Base-by-base conservation (phyloP, 2,329 filamentous ascomycete species). In the Trichoderma citrinoviride region DNA sequence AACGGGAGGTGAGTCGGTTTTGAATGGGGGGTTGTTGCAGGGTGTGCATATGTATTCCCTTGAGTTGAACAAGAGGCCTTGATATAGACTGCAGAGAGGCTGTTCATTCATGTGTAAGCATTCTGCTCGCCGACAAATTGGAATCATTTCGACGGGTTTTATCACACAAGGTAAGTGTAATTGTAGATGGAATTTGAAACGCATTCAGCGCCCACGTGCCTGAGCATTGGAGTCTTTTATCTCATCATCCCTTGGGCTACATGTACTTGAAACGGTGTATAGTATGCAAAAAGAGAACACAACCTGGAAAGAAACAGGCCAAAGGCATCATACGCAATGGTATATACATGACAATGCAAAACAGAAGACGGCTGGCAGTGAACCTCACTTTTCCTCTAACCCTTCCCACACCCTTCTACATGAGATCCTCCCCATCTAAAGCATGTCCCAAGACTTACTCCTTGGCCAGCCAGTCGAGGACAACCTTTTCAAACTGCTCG, bases 401-500 rank as follows among this genome's bases (percentile, higher is more conserved):
- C 40, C 3, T n/a, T 8, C 14, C 43, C 15, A n/a, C 10, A n/a
- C 10, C 21, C 2, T 7, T 15, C 19, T 49, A 12, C 25, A n/a
- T n/a, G 23, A 21, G 12, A 29, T 19, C 37, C 25, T 50, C 12
- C 19, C 33, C n/a, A 17, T 53, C n/a, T 21, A 53, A 25, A 23
- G 3, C 27, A 15, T 25, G 2, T 27, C 12, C 29, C 12, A 15
- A 27, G 29, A 19, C 29, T 43, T 52, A 50, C 44, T 57, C 60
- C 8, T 29, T 3, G 3, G 33, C 61, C 65, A 85, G 68, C 81
- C 82, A 85, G 7, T 69, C 73, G 3, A 84, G 69, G 65, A 85
- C 65, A 5, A 77, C 77, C n/a, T 72, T 66, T 69, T 85, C 80
- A 66, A 83, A 84, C 41, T 68, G 71, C 3, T 76, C 76, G 0